These are phyloP conservation scores for Coleophoma eucalyptorum DNA, from an alignment of 2,329 filamentous ascomycete genomes.

Conservation along the genomic window DNA sequence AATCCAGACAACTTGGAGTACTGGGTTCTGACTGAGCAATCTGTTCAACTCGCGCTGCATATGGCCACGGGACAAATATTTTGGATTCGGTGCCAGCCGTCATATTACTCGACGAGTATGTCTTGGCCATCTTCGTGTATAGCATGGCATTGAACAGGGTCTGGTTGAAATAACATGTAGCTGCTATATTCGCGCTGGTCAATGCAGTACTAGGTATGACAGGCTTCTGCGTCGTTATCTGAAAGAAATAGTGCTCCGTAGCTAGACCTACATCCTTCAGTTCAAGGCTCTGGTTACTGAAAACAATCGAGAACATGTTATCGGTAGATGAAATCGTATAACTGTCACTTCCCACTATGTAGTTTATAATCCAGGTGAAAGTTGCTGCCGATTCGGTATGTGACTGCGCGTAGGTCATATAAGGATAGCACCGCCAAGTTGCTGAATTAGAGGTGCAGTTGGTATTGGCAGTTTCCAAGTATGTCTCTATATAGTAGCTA, in stretches of 20 bases:
- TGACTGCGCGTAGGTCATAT: constrained; percentile 41
- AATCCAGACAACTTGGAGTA: constrained; percentile 50
- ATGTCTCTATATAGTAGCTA: constrained; percentile 56
- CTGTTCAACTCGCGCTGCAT: constrained; percentile 52
- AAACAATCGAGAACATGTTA: constrained; percentile 53
- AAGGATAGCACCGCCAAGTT: constrained; percentile 62
- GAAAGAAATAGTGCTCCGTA: constrained; percentile 56
- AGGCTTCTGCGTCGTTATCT: constrained; percentile 45
- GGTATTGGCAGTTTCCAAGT: constrained; percentile 47
- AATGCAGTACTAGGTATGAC: constrained; percentile 44
- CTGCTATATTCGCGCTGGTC: constrained; percentile 37
- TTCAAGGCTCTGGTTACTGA: constrained; percentile 46
- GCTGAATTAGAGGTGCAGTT: constrained; percentile 53
- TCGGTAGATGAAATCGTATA: constrained; percentile 52
- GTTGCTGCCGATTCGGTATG: constrained; percentile 39
- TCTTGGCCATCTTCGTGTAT: constrained; percentile 50
- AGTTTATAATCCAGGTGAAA: constrained; percentile 59
- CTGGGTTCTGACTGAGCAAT: constrained; percentile 40
- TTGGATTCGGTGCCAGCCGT: constrained; percentile 22
- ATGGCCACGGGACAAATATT: constrained; percentile 48
- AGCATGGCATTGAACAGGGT: constrained; percentile 54
- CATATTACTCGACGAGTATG: constrained; percentile 30
- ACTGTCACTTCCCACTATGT: constrained; percentile 28
- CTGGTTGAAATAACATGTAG: constrained; percentile 54
- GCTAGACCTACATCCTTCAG: constrained; percentile 42